Percentiles rank a stretch among this genome's conserved stretches.
Conservation (phyloP, 78 protist genomes). For the Dictyostelium brefeldianum region DNA sequence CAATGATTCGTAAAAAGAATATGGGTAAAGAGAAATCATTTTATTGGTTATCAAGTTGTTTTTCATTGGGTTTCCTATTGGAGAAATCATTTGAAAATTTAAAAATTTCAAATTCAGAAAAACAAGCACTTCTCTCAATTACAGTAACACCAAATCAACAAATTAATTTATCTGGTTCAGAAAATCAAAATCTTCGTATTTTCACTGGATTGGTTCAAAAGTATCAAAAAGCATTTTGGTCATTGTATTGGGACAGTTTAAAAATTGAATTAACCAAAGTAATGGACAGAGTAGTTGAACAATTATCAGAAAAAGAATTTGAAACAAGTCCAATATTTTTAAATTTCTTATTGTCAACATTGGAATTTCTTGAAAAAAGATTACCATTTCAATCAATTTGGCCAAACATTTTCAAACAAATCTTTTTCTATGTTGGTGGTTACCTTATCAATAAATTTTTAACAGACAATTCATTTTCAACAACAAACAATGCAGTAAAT, state of each 20-base stretch:
- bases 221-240: conserved; percentile 48
- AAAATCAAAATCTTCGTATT: conserved; percentile 20
- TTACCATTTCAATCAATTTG: conserved; percentile 64
- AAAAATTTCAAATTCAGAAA: not conserved
- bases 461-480: not conserved
- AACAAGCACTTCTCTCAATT: not conserved
- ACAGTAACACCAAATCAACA: not conserved
- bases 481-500: conserved; percentile 33
- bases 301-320: not conserved
- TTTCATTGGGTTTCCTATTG: conserved; percentile 15
- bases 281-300: conserved; percentile 18
- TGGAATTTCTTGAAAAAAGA: conserved; percentile 60
- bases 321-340: not conserved
- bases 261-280: conserved; percentile 32
- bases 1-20: conserved; percentile 33
- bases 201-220: not conserved
- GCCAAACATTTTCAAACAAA: conserved; percentile 62
- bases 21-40: conserved; percentile 66
- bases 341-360: conserved; percentile 22
- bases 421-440: conserved; percentile 37
- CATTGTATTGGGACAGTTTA: conserved; percentile 44
- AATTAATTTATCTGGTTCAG: not conserved
- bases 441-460: conserved; percentile 23
- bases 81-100: conserved; percentile 12
- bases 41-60: conserved; percentile 70